Evolutionary conservation across 768 basidiomycete genomes (phyloP).

Genomic region (Lentinula aciculospora): DNA sequence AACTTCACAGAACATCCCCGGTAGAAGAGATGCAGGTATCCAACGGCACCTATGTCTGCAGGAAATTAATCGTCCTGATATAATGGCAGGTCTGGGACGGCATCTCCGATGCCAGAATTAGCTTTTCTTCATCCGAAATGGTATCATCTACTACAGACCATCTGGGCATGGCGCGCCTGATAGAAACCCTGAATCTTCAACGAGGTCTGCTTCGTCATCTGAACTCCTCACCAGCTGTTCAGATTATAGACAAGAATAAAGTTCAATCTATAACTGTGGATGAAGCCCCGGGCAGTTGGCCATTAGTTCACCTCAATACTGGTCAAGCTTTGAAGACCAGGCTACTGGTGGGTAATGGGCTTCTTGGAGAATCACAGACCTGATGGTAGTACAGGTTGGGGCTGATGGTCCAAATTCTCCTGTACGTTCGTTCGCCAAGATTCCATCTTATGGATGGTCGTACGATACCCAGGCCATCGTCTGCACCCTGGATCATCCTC

Average conservation of each 20-base stretch:
- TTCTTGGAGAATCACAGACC: constrained; percentile 2
- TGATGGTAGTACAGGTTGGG: constrained; percentile 57
- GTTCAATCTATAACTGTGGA: constrained; percentile 67
- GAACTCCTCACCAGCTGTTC: constrained; percentile 40
- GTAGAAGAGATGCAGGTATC: constrained; percentile 84
- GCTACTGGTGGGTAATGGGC: constrained; percentile 56
- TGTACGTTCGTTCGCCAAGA: constrained; percentile 80
- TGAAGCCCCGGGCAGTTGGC: constrained; percentile 65
- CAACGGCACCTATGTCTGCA: background rate
- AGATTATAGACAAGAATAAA: constrained; percentile 66
- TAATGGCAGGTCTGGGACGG: constrained; percentile 83
- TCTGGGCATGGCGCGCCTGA: constrained; percentile 71
- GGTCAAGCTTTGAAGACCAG: constrained; percentile 61
- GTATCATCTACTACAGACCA: constrained; percentile 18
- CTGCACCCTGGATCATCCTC: constrained; percentile 74
- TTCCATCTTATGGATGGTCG: constrained; percentile 85
- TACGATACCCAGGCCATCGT: constrained; percentile 90
- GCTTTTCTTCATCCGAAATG: constrained; percentile 56
- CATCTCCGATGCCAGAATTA: constrained; percentile 71
- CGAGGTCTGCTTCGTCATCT: constrained; percentile 71
- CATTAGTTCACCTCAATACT: constrained; percentile 68
- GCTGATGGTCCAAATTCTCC: constrained; percentile 96
- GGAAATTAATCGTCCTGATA: constrained; percentile 4
- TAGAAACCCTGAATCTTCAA: constrained; percentile 93
- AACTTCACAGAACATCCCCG: constrained; percentile 57